These are phyloP conservation scores for Citrus trifoliata DNA, from an alignment of 345 rosid species.

Conservation along the genomic window DNA sequence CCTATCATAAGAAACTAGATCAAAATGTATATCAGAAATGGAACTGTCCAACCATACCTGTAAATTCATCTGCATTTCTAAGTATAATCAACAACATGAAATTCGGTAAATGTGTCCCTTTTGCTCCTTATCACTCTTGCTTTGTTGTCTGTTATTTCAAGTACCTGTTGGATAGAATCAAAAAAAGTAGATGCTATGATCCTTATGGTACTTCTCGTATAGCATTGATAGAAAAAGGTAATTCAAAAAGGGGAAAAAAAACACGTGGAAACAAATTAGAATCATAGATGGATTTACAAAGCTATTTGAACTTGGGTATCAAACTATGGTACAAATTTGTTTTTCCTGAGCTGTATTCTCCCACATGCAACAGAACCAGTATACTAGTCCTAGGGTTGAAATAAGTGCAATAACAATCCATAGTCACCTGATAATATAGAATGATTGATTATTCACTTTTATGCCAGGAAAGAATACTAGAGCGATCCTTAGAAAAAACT, in stretches of 20 bases:
- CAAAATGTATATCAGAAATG: not conserved
- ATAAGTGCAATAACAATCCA: not conserved
- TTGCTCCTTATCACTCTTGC: slow-evolving; percentile 69
- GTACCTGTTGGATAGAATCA: slow-evolving; percentile 47
- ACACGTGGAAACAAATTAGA: not conserved
- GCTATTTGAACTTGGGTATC: not conserved
- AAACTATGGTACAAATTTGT: not conserved
- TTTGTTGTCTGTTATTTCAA: slow-evolving; percentile 64
- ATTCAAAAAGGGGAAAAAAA: not conserved
- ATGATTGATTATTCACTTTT: not conserved
- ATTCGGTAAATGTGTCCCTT: slow-evolving; percentile 40
- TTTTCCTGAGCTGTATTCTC: no score
- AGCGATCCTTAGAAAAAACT: not conserved
- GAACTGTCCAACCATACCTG: slow-evolving; percentile 15
- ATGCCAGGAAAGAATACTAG: not conserved
- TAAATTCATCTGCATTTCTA: slow-evolving; percentile 20
- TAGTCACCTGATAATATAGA: not conserved
- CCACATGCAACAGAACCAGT: not conserved
- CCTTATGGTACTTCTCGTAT: not conserved
- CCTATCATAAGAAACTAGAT: not conserved
- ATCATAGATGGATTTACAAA: not conserved
- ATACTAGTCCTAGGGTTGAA: not conserved
- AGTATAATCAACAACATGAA: slow-evolving; percentile 50
- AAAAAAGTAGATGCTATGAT: not conserved
- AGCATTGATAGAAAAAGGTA: not conserved